A percentile compares a stretch with the other conserved stretches of the same genome.
Evolutionary conservation across 1,284 basidiomycete genomes (phyloP).

Genomic region (Sparassis latifolia): DNA sequence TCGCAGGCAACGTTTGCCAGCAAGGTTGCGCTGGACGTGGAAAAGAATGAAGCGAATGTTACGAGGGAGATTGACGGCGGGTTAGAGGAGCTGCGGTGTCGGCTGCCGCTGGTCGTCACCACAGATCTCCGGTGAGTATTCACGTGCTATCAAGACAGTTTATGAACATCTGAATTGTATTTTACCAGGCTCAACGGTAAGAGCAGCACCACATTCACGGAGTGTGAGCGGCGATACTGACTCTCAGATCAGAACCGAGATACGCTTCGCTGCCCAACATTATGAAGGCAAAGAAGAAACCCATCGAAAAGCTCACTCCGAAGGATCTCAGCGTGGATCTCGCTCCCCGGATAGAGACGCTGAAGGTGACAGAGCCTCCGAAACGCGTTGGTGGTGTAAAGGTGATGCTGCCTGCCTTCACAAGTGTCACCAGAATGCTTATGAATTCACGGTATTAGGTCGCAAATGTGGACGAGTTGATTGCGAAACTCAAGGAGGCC

Average conservation of each 20-base stretch:
- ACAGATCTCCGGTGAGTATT: constrained; percentile 82
- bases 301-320: constrained; percentile 79
- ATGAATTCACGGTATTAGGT: constrained; percentile 37
- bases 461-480: constrained; percentile 83
- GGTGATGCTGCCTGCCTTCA: constrained; percentile 35
- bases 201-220: constrained; percentile 6
- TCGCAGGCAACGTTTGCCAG: constrained; percentile 94
- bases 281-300: constrained; percentile 99
- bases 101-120: constrained; percentile 84
- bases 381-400: constrained; percentile 90
- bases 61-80: constrained; percentile 96
- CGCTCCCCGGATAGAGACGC: constrained; percentile 76
- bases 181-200: constrained; percentile 50
- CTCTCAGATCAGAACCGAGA: constrained; percentile 64
- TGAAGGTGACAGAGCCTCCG: constrained; percentile 90
- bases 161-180: not conserved
- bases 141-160: not conserved
- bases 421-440: not conserved
- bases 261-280: constrained; percentile 94
- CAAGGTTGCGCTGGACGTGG: constrained; percentile 76
- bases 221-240: not conserved
- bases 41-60: constrained; percentile 65
- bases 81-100: constrained; percentile 76
- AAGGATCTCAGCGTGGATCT: constrained; percentile 82
- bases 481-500: constrained; percentile 87